These are phyloP conservation scores for Alternaria sp. DNA, from an alignment of 2,329 filamentous ascomycete genomes.

Conservation along the genomic window DNA sequence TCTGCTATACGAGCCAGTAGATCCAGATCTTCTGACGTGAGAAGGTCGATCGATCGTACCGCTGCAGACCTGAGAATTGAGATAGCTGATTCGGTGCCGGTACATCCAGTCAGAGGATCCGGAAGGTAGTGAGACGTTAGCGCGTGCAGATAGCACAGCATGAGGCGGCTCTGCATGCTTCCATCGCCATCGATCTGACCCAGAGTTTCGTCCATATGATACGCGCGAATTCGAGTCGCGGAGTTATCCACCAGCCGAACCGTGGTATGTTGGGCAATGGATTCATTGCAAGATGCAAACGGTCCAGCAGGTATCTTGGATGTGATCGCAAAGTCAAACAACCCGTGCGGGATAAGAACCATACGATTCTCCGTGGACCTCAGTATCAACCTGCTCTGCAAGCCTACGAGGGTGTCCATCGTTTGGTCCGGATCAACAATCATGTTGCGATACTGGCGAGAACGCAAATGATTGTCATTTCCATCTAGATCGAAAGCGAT, in stretches of 20 bases:
- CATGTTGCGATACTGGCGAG: slow-evolving; percentile 35
- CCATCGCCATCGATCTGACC: slow-evolving; percentile 60
- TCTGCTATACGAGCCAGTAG: slow-evolving; percentile 35
- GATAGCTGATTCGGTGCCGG: slow-evolving; percentile 63
- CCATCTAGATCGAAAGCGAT: too few relatives aligned
- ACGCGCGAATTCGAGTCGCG: slow-evolving; percentile 49
- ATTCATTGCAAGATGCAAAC: too few relatives aligned
- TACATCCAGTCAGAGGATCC: slow-evolving; percentile 57
- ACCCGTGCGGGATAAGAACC: too few relatives aligned
- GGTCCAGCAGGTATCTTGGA: too few relatives aligned
- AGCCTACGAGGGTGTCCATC: slow-evolving; percentile 31
- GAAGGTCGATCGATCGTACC: slow-evolving; percentile 54
- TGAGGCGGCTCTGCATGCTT: slow-evolving; percentile 59
- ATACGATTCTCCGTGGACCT: not conserved
- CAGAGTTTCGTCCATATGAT: slow-evolving; percentile 58
- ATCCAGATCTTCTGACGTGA: slow-evolving; percentile 33
- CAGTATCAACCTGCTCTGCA: slow-evolving; percentile 31
- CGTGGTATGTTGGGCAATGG: too few relatives aligned
- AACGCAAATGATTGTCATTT: slow-evolving; percentile 16
- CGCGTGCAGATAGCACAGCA: slow-evolving; percentile 60
- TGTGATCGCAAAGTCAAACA: too few relatives aligned
- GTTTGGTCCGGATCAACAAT: slow-evolving; percentile 31
- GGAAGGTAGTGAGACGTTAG: slow-evolving; percentile 61
- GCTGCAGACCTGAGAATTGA: slow-evolving; percentile 57
- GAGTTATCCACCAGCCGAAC: too few relatives aligned